phyloP scores from a whole-genome alignment of 2,329 filamentous ascomycete species.

The Pleoardoris graminearum region DNA sequence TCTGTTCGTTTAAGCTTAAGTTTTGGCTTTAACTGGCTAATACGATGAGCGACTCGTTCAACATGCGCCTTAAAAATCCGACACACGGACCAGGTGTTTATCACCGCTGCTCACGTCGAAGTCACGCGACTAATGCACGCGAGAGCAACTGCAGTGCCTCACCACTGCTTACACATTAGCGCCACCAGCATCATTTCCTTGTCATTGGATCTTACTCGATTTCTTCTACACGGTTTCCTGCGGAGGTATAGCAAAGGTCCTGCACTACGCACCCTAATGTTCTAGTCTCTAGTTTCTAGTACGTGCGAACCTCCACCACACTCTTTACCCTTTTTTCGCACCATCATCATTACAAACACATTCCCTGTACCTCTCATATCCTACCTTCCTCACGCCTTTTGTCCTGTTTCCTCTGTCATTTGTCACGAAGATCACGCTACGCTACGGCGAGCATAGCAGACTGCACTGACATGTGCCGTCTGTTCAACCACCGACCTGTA shows the following conservation, averaged over 20 bases:
- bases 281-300: constrained; percentile 38
- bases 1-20: constrained; percentile 1
- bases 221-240: constrained; percentile 5
- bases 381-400: not conserved
- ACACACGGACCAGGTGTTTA: not conserved
- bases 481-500: no score
- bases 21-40: constrained; percentile 8
- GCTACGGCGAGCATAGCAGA: constrained; percentile 6
- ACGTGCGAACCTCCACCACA: constrained; percentile 26
- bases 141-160: not conserved
- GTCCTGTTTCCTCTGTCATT: not conserved
- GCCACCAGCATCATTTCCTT: not conserved
- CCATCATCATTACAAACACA: constrained; percentile 1
- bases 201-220: not conserved
- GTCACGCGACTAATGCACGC: not conserved
- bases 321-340: constrained; percentile 13
- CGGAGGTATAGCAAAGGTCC: constrained; percentile 28
- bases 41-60: not conserved
- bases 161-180: not conserved
- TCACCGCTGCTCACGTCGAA: not conserved
- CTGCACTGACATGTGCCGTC: no score
- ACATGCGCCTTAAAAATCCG: not conserved
- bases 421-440: constrained; percentile 3
- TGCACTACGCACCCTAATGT: constrained; percentile 35
- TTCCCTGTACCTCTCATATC: constrained; percentile 2